These are phyloP conservation scores for Sugiyamaella valdiviana DNA, from an alignment of 805 yeast species.

Conservation along the genomic window DNA sequence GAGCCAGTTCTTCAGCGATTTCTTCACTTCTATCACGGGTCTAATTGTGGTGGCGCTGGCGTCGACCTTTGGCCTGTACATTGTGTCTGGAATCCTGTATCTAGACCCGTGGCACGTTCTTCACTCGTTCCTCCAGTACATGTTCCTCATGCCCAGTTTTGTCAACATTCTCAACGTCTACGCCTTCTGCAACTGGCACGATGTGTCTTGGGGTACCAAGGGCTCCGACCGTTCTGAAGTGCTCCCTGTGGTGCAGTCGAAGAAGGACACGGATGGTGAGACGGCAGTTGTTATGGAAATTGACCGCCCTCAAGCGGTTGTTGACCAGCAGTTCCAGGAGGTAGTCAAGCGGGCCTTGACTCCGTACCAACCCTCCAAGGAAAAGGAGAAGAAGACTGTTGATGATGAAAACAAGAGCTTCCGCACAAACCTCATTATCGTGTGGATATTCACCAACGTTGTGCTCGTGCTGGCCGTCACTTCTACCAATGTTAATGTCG, in stretches of 20 bases:
- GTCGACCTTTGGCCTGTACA: constrained; percentile 57
- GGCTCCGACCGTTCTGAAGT: constrained; percentile 51
- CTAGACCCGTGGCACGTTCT: constrained; percentile 64
- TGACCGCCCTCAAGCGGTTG: constrained; percentile 44
- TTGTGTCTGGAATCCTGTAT: constrained; percentile 51
- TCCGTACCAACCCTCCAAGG: constrained; percentile 40
- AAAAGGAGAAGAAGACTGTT: constrained; percentile 16
- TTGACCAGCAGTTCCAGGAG: constrained; percentile 44
- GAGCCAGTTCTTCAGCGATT: constrained; percentile 28
- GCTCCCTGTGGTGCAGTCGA: constrained; percentile 45
- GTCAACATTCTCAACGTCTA: constrained; percentile 51
- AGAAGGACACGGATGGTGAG: constrained; percentile 48
- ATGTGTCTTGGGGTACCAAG: constrained; percentile 71
- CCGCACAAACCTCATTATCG: constrained; percentile 35
- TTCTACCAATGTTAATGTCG: constrained; percentile 30
- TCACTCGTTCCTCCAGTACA: constrained; percentile 42
- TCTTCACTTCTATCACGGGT: constrained; percentile 42
- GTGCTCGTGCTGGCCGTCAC: constrained; percentile 35
- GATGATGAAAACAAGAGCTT: constrained; percentile 38
- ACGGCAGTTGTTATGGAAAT: constrained; percentile 45
- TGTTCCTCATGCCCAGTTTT: constrained; percentile 33
- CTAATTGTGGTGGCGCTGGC: constrained; percentile 54
- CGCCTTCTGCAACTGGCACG: constrained; percentile 67
- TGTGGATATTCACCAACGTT: constrained; percentile 37
- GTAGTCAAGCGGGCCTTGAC: constrained; percentile 48